Evolutionary conservation across 2,329 filamentous ascomycete genomes (phyloP).

Genomic region (Septoria linicola): DNA sequence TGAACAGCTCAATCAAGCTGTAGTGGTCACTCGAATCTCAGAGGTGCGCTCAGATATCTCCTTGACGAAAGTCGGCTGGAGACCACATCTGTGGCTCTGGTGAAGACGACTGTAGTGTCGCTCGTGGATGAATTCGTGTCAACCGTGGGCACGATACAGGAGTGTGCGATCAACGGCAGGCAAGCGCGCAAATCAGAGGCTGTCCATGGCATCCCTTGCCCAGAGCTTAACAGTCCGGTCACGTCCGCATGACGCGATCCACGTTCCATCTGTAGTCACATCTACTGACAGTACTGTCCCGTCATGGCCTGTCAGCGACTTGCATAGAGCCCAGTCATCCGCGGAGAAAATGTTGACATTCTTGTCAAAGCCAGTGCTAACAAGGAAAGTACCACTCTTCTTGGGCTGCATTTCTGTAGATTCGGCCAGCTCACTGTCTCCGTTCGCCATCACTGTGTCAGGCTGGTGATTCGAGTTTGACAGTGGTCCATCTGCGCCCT

Average conservation of each 20-base stretch:
- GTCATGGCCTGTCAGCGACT: slow-evolving; percentile 84
- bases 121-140: no score
- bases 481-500: slow-evolving; percentile 74
- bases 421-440: slow-evolving; percentile 11
- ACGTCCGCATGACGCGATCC: slow-evolving; percentile 92
- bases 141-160: no score
- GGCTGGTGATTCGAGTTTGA: slow-evolving; percentile 58
- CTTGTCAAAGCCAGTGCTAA: slow-evolving; percentile 88
- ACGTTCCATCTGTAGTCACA: slow-evolving; percentile 78
- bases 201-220: slow-evolving; percentile 75
- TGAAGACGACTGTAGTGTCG: no score
- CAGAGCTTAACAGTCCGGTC: slow-evolving; percentile 95
- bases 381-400: slow-evolving; percentile 87
- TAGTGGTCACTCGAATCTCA: background rate
- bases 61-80: no score
- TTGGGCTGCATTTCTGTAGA: slow-evolving; percentile 55
- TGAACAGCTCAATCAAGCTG: background rate
- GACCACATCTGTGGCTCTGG: no score
- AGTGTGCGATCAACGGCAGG: background rate
- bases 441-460: slow-evolving; percentile 27
- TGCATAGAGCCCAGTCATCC: slow-evolving; percentile 90
- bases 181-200: no score
- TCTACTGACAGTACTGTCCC: slow-evolving; percentile 90
- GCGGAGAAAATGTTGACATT: slow-evolving; percentile 95
- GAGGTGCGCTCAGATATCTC: no score